phyloP scores from a whole-genome alignment of 164 flowering plant genomes.

The Santalum album region DNA sequence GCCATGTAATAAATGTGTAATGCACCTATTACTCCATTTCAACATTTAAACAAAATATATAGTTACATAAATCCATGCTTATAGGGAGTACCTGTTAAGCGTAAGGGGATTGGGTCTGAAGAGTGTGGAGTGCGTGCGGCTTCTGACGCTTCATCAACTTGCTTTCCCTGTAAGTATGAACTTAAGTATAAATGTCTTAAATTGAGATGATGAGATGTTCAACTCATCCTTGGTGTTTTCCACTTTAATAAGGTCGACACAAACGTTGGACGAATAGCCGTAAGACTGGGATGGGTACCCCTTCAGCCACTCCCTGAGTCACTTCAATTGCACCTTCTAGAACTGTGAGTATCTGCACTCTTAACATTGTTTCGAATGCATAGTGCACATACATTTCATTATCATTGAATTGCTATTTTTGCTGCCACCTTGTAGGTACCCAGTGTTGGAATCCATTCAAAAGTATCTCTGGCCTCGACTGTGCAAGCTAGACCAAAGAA shows the following conservation, averaged over 20 bases:
- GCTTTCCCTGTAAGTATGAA: conserved; percentile 4
- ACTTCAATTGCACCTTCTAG: conserved; percentile 51
- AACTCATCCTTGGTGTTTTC: background rate
- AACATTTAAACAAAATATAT: background rate
- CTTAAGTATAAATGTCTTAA: background rate
- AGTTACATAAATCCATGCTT: background rate
- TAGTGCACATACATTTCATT: background rate
- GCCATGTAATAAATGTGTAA: background rate
- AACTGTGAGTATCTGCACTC: conserved; percentile 26
- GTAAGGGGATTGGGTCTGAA: conserved; percentile 1
- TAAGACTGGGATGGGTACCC: conserved; percentile 52
- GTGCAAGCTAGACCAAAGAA: conserved; percentile 47
- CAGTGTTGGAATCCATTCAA: conserved; percentile 44
- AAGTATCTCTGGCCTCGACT: conserved; percentile 46
- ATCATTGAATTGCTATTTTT: conserved; percentile 1
- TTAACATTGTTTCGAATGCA: background rate
- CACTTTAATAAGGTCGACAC: background rate
- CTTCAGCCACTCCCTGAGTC: conserved; percentile 54
- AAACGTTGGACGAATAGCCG: conserved; percentile 47
- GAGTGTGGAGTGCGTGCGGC: conserved; percentile 5
- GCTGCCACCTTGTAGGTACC: conserved; percentile 24
- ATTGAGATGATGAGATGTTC: background rate
- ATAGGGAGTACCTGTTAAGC: conserved; percentile 5
- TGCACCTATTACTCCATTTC: background rate
- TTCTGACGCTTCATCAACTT: conserved; percentile 4